Evolutionary conservation across 73 alveolate species (phyloP).

Genomic region (Symbiodinium pilosum): DNA sequence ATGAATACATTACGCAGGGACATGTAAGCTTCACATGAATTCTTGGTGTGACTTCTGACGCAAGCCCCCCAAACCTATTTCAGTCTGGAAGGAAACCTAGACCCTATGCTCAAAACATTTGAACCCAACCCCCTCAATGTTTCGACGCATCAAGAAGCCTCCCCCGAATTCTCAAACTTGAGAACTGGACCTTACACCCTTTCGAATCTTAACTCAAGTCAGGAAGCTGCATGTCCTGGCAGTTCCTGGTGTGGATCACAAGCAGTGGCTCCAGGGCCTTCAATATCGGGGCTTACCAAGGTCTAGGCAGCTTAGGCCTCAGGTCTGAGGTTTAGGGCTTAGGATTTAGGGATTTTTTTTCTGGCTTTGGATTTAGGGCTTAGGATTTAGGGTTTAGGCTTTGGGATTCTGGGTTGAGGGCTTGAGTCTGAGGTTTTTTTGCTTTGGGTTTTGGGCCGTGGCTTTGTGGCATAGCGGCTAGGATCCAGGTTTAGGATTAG

Average conservation of each 20-base stretch:
- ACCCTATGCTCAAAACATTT: too few relatives aligned
- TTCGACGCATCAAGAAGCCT: too few relatives aligned
- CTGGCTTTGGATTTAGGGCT: background rate
- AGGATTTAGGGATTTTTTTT: background rate
- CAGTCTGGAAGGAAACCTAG: too few relatives aligned
- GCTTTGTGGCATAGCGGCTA: background rate
- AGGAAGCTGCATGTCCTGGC: constrained; percentile 55
- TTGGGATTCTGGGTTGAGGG: background rate
- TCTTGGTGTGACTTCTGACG: too few relatives aligned
- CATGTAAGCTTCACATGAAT: too few relatives aligned
- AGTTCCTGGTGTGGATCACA: constrained; percentile 50
- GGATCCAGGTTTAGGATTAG: background rate
- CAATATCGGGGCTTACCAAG: background rate
- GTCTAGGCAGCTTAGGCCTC: background rate
- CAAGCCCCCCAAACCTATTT: too few relatives aligned
- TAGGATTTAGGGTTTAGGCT: background rate
- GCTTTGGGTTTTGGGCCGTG: background rate
- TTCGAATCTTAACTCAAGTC: too few relatives aligned
- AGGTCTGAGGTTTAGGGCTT: background rate
- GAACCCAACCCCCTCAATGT: too few relatives aligned
- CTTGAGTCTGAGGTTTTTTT: background rate
- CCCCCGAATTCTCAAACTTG: too few relatives aligned
- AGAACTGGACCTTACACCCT: too few relatives aligned
- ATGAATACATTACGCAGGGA: too few relatives aligned
- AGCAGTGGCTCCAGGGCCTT: constrained; percentile 35